Percentiles rank a stretch among this genome's conserved stretches.
Evolutionary conservation across 2,329 filamentous ascomycete species (phyloP).

Genomic region (Fusarium praegraminearum): DNA sequence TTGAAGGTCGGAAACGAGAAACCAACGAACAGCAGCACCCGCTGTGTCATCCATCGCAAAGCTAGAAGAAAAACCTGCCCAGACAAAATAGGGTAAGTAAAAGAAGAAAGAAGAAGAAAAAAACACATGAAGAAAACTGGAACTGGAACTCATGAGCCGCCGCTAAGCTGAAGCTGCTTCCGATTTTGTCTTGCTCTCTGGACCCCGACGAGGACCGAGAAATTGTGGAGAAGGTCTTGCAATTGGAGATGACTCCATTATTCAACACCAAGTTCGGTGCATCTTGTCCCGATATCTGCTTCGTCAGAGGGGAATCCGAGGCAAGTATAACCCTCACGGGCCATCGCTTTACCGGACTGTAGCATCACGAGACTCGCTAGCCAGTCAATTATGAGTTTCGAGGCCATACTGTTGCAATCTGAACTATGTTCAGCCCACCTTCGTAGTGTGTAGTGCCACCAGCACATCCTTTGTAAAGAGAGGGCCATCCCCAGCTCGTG

Average conservation of each 20-base stretch:
- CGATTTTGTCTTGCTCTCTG: slow-evolving; percentile 9
- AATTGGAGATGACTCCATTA: slow-evolving; percentile 36
- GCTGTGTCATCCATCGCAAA: not conserved
- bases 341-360: slow-evolving; percentile 25
- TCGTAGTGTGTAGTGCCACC: slow-evolving; percentile 20
- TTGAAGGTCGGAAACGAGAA: not conserved
- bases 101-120: not conserved
- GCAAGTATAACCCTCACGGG: slow-evolving; percentile 8
- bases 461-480: slow-evolving; percentile 37
- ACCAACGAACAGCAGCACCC: not conserved
- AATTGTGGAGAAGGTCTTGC: slow-evolving; percentile 31
- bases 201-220: slow-evolving; percentile 38
- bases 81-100: not conserved
- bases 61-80: not conserved
- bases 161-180: slow-evolving; percentile 17
- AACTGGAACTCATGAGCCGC: slow-evolving; percentile 21
- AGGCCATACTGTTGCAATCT: slow-evolving; percentile 1
- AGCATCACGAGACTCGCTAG: slow-evolving; percentile 34
- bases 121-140: not conserved
- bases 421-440: slow-evolving; percentile 32
- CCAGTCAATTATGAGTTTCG: slow-evolving; percentile 24
- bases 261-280: slow-evolving; percentile 35
- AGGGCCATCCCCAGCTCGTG: slow-evolving; percentile 28
- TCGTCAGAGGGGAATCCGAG: slow-evolving; percentile 32
- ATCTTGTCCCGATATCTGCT: slow-evolving; percentile 38